These are phyloP conservation scores for Gracilariopsis chorda DNA, from an alignment of 23 red algal species.

Conservation along the genomic window DNA sequence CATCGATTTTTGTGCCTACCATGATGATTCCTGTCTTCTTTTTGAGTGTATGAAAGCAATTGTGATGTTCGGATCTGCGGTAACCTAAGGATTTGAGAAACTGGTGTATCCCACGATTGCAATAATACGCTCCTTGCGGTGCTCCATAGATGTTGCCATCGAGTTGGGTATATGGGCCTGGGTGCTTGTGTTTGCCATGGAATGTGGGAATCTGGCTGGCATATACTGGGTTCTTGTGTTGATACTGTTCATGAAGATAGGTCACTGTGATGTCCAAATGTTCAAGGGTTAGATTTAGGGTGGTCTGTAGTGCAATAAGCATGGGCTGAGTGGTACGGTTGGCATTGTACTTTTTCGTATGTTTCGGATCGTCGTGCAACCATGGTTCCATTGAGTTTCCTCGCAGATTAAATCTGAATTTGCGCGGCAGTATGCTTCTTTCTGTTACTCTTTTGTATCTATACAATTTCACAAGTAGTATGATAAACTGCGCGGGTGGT, in stretches of 20 bases:
- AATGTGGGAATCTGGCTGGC: background rate
- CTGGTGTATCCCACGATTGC: background rate
- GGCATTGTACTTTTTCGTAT: background rate
- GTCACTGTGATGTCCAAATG: background rate
- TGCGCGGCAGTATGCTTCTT: background rate
- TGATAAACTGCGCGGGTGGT: background rate
- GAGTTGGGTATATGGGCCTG: background rate
- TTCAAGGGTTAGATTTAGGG: background rate
- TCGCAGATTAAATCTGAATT: background rate
- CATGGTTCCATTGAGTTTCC: no score
- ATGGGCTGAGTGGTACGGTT: background rate
- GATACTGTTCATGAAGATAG: background rate
- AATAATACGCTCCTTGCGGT: background rate
- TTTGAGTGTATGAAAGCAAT: background rate
- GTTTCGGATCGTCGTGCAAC: background rate
- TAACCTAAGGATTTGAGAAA: background rate
- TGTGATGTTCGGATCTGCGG: background rate
- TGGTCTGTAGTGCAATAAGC: background rate
- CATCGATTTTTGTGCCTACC: background rate
- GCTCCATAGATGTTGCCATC: background rate
- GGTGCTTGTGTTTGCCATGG: background rate
- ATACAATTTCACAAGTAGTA: background rate
- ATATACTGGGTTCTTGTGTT: background rate
- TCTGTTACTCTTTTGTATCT: background rate
- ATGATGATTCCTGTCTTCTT: background rate